Conservation (phyloP, 495 filamentous ascomycete genomes). For the Podospora australis region DNA sequence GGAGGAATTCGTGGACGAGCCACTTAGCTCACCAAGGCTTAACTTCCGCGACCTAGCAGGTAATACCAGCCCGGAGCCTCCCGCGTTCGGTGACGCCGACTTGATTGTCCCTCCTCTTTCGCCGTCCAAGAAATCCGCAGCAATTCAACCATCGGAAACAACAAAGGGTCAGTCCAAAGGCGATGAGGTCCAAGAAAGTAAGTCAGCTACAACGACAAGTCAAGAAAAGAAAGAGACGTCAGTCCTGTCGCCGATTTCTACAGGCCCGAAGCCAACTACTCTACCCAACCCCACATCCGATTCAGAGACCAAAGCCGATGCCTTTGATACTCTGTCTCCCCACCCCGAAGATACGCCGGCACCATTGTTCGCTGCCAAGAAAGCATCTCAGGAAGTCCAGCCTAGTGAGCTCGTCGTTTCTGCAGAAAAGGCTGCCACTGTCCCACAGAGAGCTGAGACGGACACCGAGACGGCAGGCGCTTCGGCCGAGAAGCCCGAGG, state of each 20-base stretch:
- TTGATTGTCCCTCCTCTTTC: constrained; percentile 46
- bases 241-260: too few species aligned
- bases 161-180: neutral
- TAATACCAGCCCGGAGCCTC: constrained; percentile 26
- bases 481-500: neutral
- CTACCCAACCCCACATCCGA: constrained; percentile 7
- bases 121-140: constrained; percentile 33
- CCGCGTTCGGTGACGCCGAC: constrained; percentile 35
- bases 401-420: neutral
- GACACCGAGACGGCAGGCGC: neutral
- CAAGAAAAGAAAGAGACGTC: neutral
- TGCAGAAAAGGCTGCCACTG: neutral
- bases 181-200: neutral
- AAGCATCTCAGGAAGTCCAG: too few species aligned
- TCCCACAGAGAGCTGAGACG: neutral
- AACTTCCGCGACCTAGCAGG: constrained; percentile 33
- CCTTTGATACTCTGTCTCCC: constrained; percentile 33
- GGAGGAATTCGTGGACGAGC: constrained; percentile 66
- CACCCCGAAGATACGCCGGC: constrained; percentile 62
- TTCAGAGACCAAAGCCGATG: neutral
- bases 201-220: too few species aligned
- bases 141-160: neutral
- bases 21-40: constrained; percentile 53
- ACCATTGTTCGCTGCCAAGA: constrained; percentile 50
- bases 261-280: neutral